Conservation (phyloP, 805 yeast genomes). For the Saturnispora sekii region DNA sequence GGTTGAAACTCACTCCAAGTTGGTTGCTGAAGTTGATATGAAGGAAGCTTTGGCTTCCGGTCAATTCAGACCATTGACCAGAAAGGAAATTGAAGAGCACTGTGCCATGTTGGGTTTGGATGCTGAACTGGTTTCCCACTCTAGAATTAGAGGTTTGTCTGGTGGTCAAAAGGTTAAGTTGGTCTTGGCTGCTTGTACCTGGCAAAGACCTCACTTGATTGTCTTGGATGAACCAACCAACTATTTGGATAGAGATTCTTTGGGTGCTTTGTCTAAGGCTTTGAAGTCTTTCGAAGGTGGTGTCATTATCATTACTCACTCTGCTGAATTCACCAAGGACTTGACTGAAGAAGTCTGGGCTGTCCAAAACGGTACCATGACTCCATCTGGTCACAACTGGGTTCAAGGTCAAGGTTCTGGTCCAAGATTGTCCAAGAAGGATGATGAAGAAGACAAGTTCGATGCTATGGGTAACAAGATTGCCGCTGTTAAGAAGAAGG, state of each 20-base stretch:
- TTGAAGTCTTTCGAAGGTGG: conserved; percentile 99
- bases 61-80: conserved; percentile 99
- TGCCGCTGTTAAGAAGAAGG: conserved; percentile 91
- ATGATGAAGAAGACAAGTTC: conserved; percentile 94
- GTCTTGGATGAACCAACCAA: conserved; percentile 99
- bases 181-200: conserved; percentile 99
- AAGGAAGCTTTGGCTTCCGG: conserved; percentile 99
- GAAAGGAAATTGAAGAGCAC: conserved; percentile 99
- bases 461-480: conserved; percentile 99
- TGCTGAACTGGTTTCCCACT: conserved; percentile 98
- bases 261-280: conserved; percentile 99
- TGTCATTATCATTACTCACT: conserved; percentile 98
- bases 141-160: conserved; percentile 99
- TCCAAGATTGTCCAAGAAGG: conserved; percentile 96
- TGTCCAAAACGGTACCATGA: conserved; percentile 94
- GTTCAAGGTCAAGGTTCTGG: conserved; percentile 99
- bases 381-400: conserved; percentile 99
- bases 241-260: conserved; percentile 98
- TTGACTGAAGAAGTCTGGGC: conserved; percentile 99
- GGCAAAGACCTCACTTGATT: conserved; percentile 99
- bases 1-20: conserved; percentile 93
- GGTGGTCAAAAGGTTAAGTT: conserved; percentile 99
- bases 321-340: conserved; percentile 99
- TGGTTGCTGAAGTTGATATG: conserved; percentile 99
- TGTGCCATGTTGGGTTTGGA: conserved; percentile 98